Conservation (phyloP, 2,329 filamentous ascomycete genomes). For the Penicillium sp. region DNA sequence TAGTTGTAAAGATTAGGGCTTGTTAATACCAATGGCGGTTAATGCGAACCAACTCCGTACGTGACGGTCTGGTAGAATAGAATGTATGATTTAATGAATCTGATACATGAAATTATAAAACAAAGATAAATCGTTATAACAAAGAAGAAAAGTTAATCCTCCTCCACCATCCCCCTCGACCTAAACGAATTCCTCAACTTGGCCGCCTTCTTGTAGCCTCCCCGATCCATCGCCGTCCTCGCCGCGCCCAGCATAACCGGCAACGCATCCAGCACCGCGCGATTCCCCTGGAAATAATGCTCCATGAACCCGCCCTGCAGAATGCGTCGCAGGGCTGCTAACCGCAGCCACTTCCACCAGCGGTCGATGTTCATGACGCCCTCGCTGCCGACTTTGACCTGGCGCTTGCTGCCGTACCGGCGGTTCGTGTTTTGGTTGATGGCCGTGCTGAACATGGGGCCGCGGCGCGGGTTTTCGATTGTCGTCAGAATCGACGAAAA, state of each 20-base stretch:
- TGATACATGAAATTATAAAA: no score
- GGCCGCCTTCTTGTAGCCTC: slow-evolving; percentile 15
- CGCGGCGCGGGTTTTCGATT: slow-evolving; percentile 62
- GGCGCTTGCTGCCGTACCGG: slow-evolving; percentile 60
- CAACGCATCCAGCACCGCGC: slow-evolving; percentile 57
- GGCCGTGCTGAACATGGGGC: slow-evolving; percentile 63
- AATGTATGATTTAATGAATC: no score
- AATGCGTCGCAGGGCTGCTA: slow-evolving; percentile 58
- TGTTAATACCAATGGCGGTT: no score
- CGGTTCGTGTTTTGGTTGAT: slow-evolving; percentile 58
- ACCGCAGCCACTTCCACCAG: slow-evolving; percentile 69
- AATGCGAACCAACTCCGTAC: no score
- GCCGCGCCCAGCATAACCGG: slow-evolving; percentile 42
- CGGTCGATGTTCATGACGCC: slow-evolving; percentile 63
- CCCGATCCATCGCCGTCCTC: slow-evolving; percentile 21
- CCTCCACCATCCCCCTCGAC: slow-evolving; percentile 7
- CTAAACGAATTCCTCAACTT: slow-evolving; percentile 8
- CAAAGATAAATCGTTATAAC: no score
- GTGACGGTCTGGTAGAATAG: no score
- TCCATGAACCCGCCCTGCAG: slow-evolving; percentile 60
- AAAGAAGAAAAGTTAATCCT: neutral
- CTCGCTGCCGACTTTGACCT: slow-evolving; percentile 54
- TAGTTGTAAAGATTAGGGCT: no score
- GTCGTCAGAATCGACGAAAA: slow-evolving; percentile 65
- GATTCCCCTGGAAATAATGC: slow-evolving; percentile 59